Base-by-base conservation (phyloP, 257 asterid genomes). In the Solanum peruvianum region DNA sequence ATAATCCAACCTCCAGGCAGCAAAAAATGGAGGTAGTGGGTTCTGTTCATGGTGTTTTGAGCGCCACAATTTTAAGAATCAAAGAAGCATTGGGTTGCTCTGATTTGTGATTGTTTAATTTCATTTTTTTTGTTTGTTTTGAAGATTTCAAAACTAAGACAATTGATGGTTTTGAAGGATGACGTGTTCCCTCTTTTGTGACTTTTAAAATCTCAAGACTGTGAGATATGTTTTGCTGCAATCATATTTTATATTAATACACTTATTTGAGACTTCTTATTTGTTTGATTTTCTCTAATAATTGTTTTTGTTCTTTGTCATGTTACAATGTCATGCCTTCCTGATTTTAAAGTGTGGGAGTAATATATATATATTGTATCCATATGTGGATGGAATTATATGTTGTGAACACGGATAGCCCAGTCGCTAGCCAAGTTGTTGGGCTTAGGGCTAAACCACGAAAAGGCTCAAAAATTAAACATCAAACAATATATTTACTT, bases 21-120 rank as follows among this genome's bases (percentile, higher is more conserved):
- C 90, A 88, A 2, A 85, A 90, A 25, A 89, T 89, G 93, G 97
- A 92, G 91, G 89, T 92, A 0, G 93, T 92, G 76, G 91, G 93
- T 20, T 88, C 86, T 6, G 88, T 92, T 85, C 91, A 92, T 64
- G 44, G 90, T 20, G 89, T 94, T 15, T 85, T 94, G 13, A 93
- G 92, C 90, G 86, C 94, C 87, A 94, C 92, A 2, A 80, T 77
- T 39, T 90, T 89, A 12, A 95, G 91, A 78, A 92, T 95, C 25
- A 95, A 91, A 72, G 83, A 25, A 2, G 91, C 92, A 2, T 88
- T 93, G 44, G 66, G 86, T 84, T 87, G 78, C 77, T 45, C 91
- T 27, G 91, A 90, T 8, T 58, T 87, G 44, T 31, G 77, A 66
- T 45, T 64, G 84, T 78, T 45, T 45, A 25, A 25, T n/a, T 76